A percentile compares a stretch with the other conserved stretches of the same genome.
Evolutionary conservation across 2,329 filamentous ascomycete genomes (phyloP).

Genomic region (Pyricularia pennisetigena): DNA sequence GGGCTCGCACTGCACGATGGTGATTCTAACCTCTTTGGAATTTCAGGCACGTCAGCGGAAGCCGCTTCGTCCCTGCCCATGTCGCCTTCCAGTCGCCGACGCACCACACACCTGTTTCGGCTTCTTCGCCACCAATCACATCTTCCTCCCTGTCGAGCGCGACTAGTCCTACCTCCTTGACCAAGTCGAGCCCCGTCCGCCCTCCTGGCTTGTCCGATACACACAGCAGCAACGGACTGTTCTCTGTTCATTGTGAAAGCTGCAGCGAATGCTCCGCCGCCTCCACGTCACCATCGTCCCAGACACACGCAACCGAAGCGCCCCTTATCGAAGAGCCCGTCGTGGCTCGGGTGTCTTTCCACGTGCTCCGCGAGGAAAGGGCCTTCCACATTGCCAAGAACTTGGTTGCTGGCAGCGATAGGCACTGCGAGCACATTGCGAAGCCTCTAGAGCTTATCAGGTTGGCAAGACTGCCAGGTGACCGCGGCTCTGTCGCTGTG

Average conservation of each 20-base stretch:
- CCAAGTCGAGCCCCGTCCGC: constrained; percentile 31
- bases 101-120: constrained; percentile 18
- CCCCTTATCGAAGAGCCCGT: constrained; percentile 55
- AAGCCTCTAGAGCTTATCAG: constrained; percentile 72
- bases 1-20: neutral
- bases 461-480: constrained; percentile 56
- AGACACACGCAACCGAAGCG: constrained; percentile 32
- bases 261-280: constrained; percentile 26
- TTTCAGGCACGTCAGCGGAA: constrained; percentile 56
- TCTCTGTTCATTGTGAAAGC: constrained; percentile 26
- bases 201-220: constrained; percentile 19
- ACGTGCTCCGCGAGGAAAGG: constrained; percentile 74
- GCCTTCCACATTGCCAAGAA: constrained; percentile 76
- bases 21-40: neutral
- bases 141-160: constrained; percentile 22
- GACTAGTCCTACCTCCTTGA: constrained; percentile 31
- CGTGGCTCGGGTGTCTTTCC: constrained; percentile 72
- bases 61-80: constrained; percentile 42
- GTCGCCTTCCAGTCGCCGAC: neutral
- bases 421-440: constrained; percentile 64
- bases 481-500: constrained; percentile 63
- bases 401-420: constrained; percentile 61
- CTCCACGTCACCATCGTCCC: constrained; percentile 20
- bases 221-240: constrained; percentile 10
- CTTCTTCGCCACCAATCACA: constrained; percentile 21